Conservation (phyloP, 73 alveolate species). For the Paramecium bursaria region DNA sequence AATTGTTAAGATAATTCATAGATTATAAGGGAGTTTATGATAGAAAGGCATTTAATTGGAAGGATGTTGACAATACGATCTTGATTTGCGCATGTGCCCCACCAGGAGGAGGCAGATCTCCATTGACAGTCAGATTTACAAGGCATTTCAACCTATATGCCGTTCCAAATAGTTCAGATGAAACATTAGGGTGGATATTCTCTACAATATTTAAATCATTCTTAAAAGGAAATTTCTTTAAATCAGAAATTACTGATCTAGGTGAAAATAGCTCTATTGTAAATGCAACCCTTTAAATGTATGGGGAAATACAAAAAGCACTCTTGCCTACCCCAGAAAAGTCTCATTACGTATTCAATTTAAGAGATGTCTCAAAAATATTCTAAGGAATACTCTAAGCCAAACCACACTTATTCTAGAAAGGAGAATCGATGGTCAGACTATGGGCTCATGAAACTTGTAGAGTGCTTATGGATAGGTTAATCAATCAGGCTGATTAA, state of each 20-base stretch:
- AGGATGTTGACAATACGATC: conserved; percentile 83
- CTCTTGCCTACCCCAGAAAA: conserved; percentile 93
- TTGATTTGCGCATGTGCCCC: conserved; percentile 96
- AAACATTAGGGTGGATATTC: conserved; percentile 86
- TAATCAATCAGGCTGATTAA: conserved; percentile 75
- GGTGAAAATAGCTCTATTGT: conserved; percentile 64
- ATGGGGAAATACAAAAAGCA: conserved; percentile 53
- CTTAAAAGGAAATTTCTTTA: conserved; percentile 79
- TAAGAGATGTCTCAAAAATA: conserved; percentile 93
- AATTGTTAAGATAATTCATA: conserved; percentile 89
- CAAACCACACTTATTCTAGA: conserved; percentile 80
- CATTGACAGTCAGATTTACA: conserved; percentile 91
- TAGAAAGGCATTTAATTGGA: conserved; percentile 90
- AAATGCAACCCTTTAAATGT: conserved; percentile 67
- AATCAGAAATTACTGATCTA: conserved; percentile 71
- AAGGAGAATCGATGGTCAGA: conserved; percentile 86
- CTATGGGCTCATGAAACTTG: conserved; percentile 97
- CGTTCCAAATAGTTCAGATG: conserved; percentile 94
- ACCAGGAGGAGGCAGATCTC: conserved; percentile 97
- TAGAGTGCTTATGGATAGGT: conserved; percentile 86
- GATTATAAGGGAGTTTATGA: conserved; percentile 95
- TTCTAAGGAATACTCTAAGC: conserved; percentile 94
- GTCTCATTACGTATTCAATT: conserved; percentile 92
- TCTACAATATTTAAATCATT: conserved; percentile 89
- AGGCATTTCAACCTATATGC: conserved; percentile 89